Percentiles rank a stretch among this genome's conserved stretches.
phyloP scores from a whole-genome alignment of 805 yeast species.

The Candida adriatica region DNA sequence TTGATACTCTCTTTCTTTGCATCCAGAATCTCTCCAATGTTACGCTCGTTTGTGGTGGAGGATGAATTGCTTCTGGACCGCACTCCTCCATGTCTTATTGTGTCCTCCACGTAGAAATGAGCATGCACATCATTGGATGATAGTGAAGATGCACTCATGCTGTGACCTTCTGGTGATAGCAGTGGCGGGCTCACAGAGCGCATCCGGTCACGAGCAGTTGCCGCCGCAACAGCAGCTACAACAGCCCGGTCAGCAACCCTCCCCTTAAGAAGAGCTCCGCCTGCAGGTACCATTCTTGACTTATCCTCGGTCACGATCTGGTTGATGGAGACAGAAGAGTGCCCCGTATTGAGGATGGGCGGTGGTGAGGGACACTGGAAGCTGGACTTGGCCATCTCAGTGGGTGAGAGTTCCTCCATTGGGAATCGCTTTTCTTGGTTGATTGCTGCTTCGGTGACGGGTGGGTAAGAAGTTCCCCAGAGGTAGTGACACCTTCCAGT shows the following conservation, averaged over 20 bases:
- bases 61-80: conserved; percentile 26
- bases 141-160: conserved; percentile 17
- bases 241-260: conserved; percentile 32
- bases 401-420: conserved; percentile 35
- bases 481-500: too few species aligned
- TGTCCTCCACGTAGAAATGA: conserved; percentile 67
- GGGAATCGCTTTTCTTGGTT: too few species aligned
- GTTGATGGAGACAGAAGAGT: conserved; percentile 21
- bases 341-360: conserved; percentile 42
- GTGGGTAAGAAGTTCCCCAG: too few species aligned
- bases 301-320: conserved; percentile 17
- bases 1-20: conserved; percentile 34
- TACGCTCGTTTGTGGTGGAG: conserved; percentile 16
- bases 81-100: conserved; percentile 42
- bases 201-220: conserved; percentile 27
- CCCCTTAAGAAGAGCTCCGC: conserved; percentile 37
- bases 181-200: conserved; percentile 12
- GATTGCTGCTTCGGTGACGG: too few species aligned
- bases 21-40: conserved; percentile 4
- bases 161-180: conserved; percentile 3
- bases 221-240: conserved; percentile 34
- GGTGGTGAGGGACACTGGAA: conserved; percentile 70
- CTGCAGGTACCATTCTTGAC: conserved; percentile 31
- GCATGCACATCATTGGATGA: conserved; percentile 56
- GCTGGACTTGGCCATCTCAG: conserved; percentile 50